Base-by-base conservation (phyloP, 2,329 filamentous ascomycete species). In the Aureobasidium sp. region DNA sequence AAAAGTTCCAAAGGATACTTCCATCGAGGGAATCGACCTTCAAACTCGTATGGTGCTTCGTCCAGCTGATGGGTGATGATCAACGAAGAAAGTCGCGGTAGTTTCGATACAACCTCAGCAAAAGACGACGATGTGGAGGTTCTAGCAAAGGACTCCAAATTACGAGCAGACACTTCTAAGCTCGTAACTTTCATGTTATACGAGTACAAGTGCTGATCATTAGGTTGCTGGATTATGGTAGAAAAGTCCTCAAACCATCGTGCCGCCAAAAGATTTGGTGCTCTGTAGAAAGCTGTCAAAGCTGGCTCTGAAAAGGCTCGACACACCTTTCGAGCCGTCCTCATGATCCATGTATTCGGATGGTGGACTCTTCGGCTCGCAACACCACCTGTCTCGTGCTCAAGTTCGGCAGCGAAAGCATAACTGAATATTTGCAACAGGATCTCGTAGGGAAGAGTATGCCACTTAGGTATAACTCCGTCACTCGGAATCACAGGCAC, bases 11-110 rank as follows among this genome's bases (percentile, higher is more conserved):
- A 73, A 12, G 87, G 82, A 70, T 94, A 92, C 17, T 79, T 80
- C 88, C 89, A 95, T 65, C 87, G 69, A 46, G 74, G 72, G 17
- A 73, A 73, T 53, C 77, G 79, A 8, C 41, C 42, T 32, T 78
- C 76, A 5, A 86, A 76, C 39, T 87, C 79, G 70, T 86, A 90
- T 0, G 88, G 88, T 1, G 87, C 80, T 65, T 83, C 76, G 68
- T 95, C 89, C 53, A 83, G 78, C 12, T 81, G 82, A 67, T 92
- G 88, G 65, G 86, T 87, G 17, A 96, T 80, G 62, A 91, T 84
- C 36, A 97, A 74, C 53, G 87, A 82, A 57, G 82, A 81, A 17
- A 96, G 78, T 52, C 84, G 85, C 0, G 87, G 86, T 6, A 91
- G 80, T 50, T 82, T 79, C 44, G 79, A 78, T 23, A 95, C 77